These are phyloP conservation scores for Neckera pumila DNA, from an alignment of 225 moss, liverwort and hornwort genomes.

Conservation along the genomic window DNA sequence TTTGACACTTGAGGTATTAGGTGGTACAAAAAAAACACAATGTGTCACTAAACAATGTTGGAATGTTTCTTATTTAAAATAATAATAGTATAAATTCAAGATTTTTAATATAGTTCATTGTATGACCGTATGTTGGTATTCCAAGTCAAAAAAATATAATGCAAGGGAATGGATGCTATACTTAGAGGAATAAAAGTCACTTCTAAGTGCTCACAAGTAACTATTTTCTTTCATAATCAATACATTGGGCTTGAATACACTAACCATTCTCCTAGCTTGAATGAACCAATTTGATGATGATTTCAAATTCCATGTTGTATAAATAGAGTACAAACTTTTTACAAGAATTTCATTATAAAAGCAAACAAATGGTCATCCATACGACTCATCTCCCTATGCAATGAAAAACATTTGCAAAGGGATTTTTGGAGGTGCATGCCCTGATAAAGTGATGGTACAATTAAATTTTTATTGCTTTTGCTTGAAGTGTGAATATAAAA, in stretches of 20 bases:
- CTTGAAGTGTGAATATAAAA: neutral
- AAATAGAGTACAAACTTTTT: neutral
- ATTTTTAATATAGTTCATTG: neutral
- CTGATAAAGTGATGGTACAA: rapidly evolving
- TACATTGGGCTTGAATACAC: neutral
- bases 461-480: neutral
- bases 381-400: too few relatives aligned
- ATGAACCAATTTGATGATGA: neutral
- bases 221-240: neutral
- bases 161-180: neutral
- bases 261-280: neutral
- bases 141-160: neutral
- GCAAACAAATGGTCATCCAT: neutral
- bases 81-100: too few relatives aligned
- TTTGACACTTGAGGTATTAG: neutral
- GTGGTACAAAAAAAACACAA: neutral
- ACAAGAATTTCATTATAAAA: neutral
- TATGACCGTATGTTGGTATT: rapidly evolving
- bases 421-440: too few relatives aligned
- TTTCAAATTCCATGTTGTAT: neutral
- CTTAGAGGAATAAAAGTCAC: neutral
- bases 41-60: neutral
- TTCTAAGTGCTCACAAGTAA: rapidly evolving
- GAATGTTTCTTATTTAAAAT: neutral
- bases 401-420: neutral